These are phyloP conservation scores for Phyllosticta citriasiana DNA, from an alignment of 2,329 filamentous ascomycete species.

Conservation along the genomic window DNA sequence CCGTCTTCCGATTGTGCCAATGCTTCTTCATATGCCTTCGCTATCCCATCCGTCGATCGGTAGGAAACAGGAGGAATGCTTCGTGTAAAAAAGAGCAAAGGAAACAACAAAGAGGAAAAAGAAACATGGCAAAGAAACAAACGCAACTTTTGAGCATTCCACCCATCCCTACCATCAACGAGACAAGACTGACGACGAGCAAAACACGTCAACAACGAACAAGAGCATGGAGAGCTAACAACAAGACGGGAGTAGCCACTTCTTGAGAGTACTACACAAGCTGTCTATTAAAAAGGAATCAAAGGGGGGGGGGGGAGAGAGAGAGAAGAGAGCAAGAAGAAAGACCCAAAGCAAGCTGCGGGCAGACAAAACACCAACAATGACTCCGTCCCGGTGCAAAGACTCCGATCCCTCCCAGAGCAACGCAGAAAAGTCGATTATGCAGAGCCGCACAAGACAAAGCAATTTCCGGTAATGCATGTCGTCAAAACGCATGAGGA, in stretches of 20 bases:
- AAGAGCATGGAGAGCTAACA: neutral
- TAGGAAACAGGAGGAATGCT: too few species aligned
- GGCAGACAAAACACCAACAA: neutral
- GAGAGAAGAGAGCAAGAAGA: neutral
- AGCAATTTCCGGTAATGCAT: constrained; percentile 8
- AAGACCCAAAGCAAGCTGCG: neutral
- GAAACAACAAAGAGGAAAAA: neutral
- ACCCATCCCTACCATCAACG: neutral
- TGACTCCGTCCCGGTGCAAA: constrained; percentile 8
- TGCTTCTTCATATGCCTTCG: too few species aligned
- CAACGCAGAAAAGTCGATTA: neutral
- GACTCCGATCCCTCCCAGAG: constrained; percentile 6
- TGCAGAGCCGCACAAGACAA: neutral
- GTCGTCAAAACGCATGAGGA: constrained; percentile 3
- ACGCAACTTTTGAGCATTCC: constrained; percentile 8
- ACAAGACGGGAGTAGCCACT: constrained; percentile 1
- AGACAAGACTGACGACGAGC: neutral
- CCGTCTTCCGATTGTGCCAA: too few species aligned
- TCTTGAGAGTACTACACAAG: constrained; percentile 1
- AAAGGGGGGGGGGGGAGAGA: neutral
- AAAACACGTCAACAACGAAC: neutral
- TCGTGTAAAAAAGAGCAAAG: neutral
- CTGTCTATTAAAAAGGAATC: constrained; percentile 10
- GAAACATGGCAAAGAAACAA: neutral
- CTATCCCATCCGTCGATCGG: too few species aligned